Evolutionary conservation across 2,329 filamentous ascomycete genomes (phyloP).

Genomic region (Didymella pomorum): DNA sequence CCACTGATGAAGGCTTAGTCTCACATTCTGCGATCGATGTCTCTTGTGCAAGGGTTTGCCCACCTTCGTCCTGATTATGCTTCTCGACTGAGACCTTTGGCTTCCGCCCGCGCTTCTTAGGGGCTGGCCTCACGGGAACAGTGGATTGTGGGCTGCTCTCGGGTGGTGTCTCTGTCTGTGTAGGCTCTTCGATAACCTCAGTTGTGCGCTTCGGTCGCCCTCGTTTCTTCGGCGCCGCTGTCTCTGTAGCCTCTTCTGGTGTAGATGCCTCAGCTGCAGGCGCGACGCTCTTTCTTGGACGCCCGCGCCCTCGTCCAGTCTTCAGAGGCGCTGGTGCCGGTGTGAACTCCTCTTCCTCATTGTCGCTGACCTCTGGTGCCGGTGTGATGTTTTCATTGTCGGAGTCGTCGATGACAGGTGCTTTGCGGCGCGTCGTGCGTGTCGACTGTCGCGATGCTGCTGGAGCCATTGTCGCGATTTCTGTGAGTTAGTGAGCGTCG

Average conservation of each 20-base stretch:
- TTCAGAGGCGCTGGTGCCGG: slow-evolving; percentile 74
- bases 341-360: slow-evolving; percentile 79
- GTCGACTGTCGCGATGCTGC: slow-evolving; percentile 62
- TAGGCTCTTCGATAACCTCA: slow-evolving; percentile 67
- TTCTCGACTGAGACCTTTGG: slow-evolving; percentile 52
- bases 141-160: slow-evolving; percentile 54
- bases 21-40: slow-evolving; percentile 66
- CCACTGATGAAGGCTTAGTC: slow-evolving; percentile 64
- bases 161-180: slow-evolving; percentile 68
- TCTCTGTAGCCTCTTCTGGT: slow-evolving; percentile 38
- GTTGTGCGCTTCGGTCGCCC: slow-evolving; percentile 57
- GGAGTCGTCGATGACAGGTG: slow-evolving; percentile 75
- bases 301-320: slow-evolving; percentile 63
- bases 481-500: slow-evolving; percentile 26
- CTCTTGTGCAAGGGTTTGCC: slow-evolving; percentile 57
- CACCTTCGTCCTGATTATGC: slow-evolving; percentile 50
- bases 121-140: slow-evolving; percentile 40
- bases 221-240: slow-evolving; percentile 37
- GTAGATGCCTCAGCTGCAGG: slow-evolving; percentile 32
- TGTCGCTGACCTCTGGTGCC: slow-evolving; percentile 61
- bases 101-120: slow-evolving; percentile 68
- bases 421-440: slow-evolving; percentile 70
- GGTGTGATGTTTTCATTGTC: slow-evolving; percentile 73
- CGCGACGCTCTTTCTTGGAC: slow-evolving; percentile 59
- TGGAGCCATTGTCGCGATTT: slow-evolving; percentile 48